Base-by-base conservation (phyloP, 768 basidiomycete genomes). In the Inosperma sp. region DNA sequence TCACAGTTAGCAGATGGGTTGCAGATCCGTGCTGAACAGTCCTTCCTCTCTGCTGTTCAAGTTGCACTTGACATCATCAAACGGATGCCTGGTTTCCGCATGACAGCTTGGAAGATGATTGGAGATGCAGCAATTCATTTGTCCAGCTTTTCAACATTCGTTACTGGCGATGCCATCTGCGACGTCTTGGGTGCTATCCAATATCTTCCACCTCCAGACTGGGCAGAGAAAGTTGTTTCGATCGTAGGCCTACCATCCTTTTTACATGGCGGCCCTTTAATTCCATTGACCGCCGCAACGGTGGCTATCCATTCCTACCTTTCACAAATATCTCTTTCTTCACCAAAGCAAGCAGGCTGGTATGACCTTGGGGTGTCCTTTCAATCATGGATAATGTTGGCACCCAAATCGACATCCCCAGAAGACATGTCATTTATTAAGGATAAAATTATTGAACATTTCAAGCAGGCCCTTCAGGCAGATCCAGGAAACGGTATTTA, bases 81-180 rank as follows among this genome's bases (percentile, higher is more conserved):
- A 35, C 69, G 71, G 14, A 76, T 76, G 35, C 64, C 80, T 7
- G 84, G 86, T 1, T 86, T 88, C 63, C 79, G 87, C 14, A 71
- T 77, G 4, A 72, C 89, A 3, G 79, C 79, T 4, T 98, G 94
- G 95, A 98, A 98, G 65, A 69, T 76, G 6, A 73, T 84, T 9
- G 88, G 81, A 0, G 94, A 99, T 64, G 82, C 86, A 3, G 65
- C 88, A 4, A 81, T 82, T 58, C 75, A 79, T 42, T 68, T 97
- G 10, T 84, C 86, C 3, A 67, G 65, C 23, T 71, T 74, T 37
- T 68, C 77, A 2, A 67, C 69, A 4, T 83, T 81, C 54, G 63
- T 70, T 9, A 72, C 86, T 21, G 71, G 74, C 55, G 61, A 55
- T 2, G 52, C 56, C 12, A 65, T 83, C 8, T 65, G 66, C 55